These are phyloP conservation scores for Solanum chacoense DNA, from an alignment of 305 asterid genomes.

Conservation along the genomic window DNA sequence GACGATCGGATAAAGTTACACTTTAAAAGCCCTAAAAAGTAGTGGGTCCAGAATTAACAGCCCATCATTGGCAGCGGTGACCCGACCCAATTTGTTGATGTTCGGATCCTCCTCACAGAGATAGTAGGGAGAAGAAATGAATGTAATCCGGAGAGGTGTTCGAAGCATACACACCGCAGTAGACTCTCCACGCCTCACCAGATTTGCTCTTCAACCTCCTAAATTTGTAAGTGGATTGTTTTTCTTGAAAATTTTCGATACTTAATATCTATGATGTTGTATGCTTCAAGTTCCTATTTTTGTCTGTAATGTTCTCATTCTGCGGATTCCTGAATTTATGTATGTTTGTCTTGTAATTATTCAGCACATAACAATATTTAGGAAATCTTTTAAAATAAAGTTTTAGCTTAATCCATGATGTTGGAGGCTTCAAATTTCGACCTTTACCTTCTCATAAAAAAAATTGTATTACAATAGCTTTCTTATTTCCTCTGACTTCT, in stretches of 20 bases:
- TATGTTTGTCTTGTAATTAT: neutral
- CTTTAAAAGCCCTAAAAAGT: neutral
- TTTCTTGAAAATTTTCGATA: neutral
- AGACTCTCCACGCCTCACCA: constrained; percentile 47
- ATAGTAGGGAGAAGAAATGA: neutral
- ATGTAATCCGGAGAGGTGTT: neutral
- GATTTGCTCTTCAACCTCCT: constrained; percentile 56
- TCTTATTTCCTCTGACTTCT: too few relatives aligned
- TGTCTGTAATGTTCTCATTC: neutral
- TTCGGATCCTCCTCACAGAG: neutral
- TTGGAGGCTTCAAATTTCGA: too few relatives aligned
- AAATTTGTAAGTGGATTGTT: constrained; percentile 26
- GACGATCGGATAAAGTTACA: neutral
- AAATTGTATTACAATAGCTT: too few relatives aligned
- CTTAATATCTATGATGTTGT: neutral
- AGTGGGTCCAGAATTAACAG: neutral
- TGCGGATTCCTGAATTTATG: neutral
- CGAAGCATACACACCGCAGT: constrained; percentile 31
- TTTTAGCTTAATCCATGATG: too few relatives aligned
- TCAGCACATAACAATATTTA: neutral
- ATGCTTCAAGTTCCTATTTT: neutral
- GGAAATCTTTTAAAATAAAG: too few relatives aligned
- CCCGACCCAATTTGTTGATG: neutral
- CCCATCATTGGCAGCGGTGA: neutral
- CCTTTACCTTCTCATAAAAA: too few relatives aligned